A percentile compares a stretch with the other conserved stretches of the same genome.
Conservation (phyloP, 441 rosid genomes). For the Flueggea neowawraea region DNA sequence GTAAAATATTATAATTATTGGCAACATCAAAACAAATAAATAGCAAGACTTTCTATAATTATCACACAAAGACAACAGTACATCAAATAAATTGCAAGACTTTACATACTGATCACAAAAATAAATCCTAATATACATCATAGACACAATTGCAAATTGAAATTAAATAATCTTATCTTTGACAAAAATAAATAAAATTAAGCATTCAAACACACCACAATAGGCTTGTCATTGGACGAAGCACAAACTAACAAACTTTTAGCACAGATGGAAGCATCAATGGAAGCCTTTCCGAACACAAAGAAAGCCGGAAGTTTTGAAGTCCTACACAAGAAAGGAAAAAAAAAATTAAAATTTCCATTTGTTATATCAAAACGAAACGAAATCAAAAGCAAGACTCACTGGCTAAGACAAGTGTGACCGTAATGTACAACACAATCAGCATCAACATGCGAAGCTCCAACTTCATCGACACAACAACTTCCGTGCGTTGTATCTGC, state of each 20-base stretch:
- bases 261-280: conserved; percentile 38
- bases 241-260: conserved; percentile 37
- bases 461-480: conserved; percentile 93
- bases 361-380: neutral
- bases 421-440: conserved; percentile 91
- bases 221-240: conserved; percentile 39
- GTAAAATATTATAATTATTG: neutral
- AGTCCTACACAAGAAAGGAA: conserved; percentile 51
- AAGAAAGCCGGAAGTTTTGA: conserved; percentile 77
- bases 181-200: neutral
- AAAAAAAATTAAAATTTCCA: neutral
- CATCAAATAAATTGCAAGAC: no score
- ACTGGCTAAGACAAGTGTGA: conserved; percentile 94
- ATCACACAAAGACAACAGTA: no score
- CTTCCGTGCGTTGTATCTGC: conserved; percentile 92
- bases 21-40: no score
- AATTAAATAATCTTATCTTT: conserved; percentile 3
- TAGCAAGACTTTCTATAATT: no score
- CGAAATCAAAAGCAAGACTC: conserved; percentile 21
- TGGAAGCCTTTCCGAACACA: conserved; percentile 76
- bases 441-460: conserved; percentile 72
- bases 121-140: no score
- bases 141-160: neutral
- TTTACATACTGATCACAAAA: no score
- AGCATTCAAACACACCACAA: conserved; percentile 48